phyloP scores from a whole-genome alignment of 2,329 filamentous ascomycete genomes.

The Microsporum audouinii region DNA sequence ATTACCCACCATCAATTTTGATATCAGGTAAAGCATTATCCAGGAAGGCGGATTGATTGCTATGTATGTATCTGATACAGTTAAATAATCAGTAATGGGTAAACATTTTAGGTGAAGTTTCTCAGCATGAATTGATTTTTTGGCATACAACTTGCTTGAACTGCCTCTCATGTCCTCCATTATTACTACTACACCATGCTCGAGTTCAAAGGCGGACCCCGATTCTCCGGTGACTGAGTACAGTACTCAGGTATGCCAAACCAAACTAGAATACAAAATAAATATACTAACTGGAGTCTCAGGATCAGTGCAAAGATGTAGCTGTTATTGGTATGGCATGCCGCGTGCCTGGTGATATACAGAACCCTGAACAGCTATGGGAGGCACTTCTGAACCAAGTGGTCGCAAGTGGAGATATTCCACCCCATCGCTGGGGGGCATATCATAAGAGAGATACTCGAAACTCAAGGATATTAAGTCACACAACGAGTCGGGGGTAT shows the following conservation, averaged over 20 bases:
- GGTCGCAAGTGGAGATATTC: neutral
- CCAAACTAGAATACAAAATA: neutral
- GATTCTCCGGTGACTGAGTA: neutral
- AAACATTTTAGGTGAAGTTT: neutral
- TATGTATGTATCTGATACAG: neutral
- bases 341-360: constrained; percentile 1
- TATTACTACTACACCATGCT: neutral
- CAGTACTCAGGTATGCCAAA: neutral
- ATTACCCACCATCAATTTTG: neutral
- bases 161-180: neutral
- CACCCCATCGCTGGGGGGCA: neutral
- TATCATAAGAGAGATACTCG: neutral
- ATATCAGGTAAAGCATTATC: neutral
- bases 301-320: neutral
- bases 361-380: neutral
- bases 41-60: neutral
- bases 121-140: neutral
- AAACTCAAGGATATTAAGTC: neutral
- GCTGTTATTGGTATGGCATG: constrained; percentile 3
- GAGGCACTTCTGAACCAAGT: neutral
- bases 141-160: neutral
- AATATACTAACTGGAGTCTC: neutral
- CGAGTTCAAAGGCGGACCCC: neutral
- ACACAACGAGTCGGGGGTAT: neutral
- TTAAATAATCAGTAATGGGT: neutral